Evolutionary conservation across 2,329 filamentous ascomycete genomes (phyloP).

Genomic region (Verticillium albo-atrum): DNA sequence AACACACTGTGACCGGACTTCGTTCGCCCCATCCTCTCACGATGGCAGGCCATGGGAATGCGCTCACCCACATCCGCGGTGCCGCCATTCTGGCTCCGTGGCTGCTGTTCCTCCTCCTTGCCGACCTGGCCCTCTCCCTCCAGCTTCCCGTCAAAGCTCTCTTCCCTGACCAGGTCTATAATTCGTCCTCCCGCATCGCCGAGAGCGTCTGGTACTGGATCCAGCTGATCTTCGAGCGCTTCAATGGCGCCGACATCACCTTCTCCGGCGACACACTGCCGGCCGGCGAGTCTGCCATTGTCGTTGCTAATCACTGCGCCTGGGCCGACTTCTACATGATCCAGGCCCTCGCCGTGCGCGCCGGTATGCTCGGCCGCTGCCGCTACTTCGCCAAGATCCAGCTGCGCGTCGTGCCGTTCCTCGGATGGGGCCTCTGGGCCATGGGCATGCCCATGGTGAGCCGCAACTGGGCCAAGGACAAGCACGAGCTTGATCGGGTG

Average conservation of each 20-base stretch:
- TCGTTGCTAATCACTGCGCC: slow-evolving; percentile 55
- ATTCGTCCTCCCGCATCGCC: slow-evolving; percentile 50
- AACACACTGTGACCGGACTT: too few relatives aligned
- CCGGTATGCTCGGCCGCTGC: slow-evolving; percentile 56
- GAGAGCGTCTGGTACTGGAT: slow-evolving; percentile 52
- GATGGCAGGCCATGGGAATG: slow-evolving; percentile 11
- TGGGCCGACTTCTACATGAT: slow-evolving; percentile 65
- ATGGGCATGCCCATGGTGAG: slow-evolving; percentile 62
- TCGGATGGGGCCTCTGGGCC: slow-evolving; percentile 61
- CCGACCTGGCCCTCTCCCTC: slow-evolving; percentile 45
- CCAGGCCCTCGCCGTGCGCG: slow-evolving; percentile 48
- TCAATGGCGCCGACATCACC: slow-evolving; percentile 49
- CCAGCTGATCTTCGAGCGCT: slow-evolving; percentile 49
- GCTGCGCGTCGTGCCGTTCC: slow-evolving; percentile 53
- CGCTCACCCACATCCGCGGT: slow-evolving; percentile 36
- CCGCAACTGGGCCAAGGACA: slow-evolving; percentile 54
- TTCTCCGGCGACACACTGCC: slow-evolving; percentile 49
- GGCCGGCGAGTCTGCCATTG: slow-evolving; percentile 52
- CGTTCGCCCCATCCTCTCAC: neutral
- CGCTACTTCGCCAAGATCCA: slow-evolving; percentile 60
- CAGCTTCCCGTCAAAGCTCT: slow-evolving; percentile 42
- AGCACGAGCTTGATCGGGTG: slow-evolving; percentile 50
- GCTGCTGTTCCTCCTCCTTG: slow-evolving; percentile 45
- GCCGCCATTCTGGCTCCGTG: slow-evolving; percentile 42
- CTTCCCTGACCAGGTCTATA: slow-evolving; percentile 46